Evolutionary conservation across 495 filamentous ascomycete genomes (phyloP), one percentile per base, ranked within the genome.

Genomic region (Podospora pseudopauciseta): DNA sequence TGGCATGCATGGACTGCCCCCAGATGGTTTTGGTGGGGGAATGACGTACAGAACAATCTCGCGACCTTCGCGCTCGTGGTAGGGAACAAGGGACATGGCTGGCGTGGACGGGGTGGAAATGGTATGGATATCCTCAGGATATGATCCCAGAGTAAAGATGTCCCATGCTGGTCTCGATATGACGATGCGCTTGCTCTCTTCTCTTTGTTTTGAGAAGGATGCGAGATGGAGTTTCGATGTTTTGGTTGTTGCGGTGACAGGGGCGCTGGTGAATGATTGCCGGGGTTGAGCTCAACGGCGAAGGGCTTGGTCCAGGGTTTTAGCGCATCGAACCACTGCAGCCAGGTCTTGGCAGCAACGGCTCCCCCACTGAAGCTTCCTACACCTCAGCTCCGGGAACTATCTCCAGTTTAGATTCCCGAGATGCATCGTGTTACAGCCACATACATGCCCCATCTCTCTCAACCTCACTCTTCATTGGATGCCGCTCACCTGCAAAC

Each of bases 21-120:
- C 6, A 49, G 9, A 16, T 11, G 9, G 5, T 16, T 18, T 11
- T 49, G 39, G 39, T 49, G 39, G 39, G 39, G 39, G 39, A 49
- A 19, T 27, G 39, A 34, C 39, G 15, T 81, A 89, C 87, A 89
- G 80, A 44, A 89, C 86, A 64, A 89, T 84, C 75, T 88, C 86
- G 69, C 84, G 85, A 65, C 85, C 84, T 65, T 88, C 87, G 67
- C 83, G 82, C 39, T 83, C 82, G 56, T 83, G 81, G 70, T 89
- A 89, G n/a, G 86, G 87, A 68, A 90, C 84, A 70, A 90, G 77
- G 69, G 87, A 88, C 87, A 90, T 87, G 67, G 66, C 71, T 28
- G 59, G 60, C 49, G 69, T 49, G 15, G 7, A 49, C 2, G 15
- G 2, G 5, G 2, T 13, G 5, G 39, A 13, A 16, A 49, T 39